Evolutionary conservation across 208 protist species (phyloP), one percentile per base, ranked within the genome.

Genomic region (Leishmania gerbilli): DNA sequence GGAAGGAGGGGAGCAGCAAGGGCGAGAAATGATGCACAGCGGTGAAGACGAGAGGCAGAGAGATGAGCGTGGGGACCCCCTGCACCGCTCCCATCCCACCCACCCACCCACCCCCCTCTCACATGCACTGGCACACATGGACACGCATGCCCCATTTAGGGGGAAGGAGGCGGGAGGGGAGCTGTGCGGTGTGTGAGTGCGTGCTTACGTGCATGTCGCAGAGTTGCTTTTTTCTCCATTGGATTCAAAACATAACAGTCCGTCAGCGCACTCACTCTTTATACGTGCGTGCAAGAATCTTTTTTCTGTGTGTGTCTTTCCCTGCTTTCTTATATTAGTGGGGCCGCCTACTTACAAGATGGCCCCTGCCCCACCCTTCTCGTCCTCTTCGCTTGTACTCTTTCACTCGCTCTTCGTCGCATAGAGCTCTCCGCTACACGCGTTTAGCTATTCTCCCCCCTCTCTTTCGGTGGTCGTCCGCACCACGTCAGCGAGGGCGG

Each of bases 211-310:
- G 47, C 31, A 40, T 56, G 47, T 56, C 13, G 9, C 62, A 24
- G 31, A 17, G 62, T 68, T 40, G 0, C 0, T 68, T 49, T 47
- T 42, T 71, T 67, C 21, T 67, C 21, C 31, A 24, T 49, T 27
- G 9, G 15, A 47, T n/a, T 34, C 24, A 13, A 76, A 76, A 62
- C 34, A 45, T 49, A 77, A 65, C 13, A 56, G 4, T 51, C 37
- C 11, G 58, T 49, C 51, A 62, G 58, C n/a, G n/a, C 53, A 77
- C 34, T 34, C 37, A 49, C 81, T 78, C 17, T 81, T 65, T 45
- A 49, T 81, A 81, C 78, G 34, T 74, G 55, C 37, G 76, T 69
- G 55, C 31, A 45, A 19, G 37, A 9, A 24, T 81, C 45, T 69
- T 77, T 47, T 81, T 77, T 68, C 15, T 56, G 5, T 81, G 55